Base-by-base conservation (phyloP, 164 flowering plant genomes). In the Aristolochia fimbriata region DNA sequence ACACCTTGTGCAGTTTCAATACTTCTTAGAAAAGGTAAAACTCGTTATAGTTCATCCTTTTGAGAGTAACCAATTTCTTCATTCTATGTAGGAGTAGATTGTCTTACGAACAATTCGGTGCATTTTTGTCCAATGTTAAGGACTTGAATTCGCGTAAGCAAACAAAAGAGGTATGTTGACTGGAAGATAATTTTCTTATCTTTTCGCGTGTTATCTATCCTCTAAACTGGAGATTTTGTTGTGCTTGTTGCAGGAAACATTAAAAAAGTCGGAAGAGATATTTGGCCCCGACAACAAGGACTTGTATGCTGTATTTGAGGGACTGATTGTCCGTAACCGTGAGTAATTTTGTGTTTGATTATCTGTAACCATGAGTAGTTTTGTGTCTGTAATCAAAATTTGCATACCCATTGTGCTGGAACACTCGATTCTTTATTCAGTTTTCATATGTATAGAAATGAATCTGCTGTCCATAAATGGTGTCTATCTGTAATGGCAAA, bases 81-180 rank as follows among this genome's bases (percentile, higher is more conserved):
- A 37, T 33, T 56, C 58, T 15, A 21, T 53, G 16, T 78, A 91
- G 98, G 95, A 81, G 74, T 57, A 87, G 98, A 14, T 72, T 92
- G 70, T 82, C 96, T 5, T 92, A 88, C 52, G 98, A 88, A 79
- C 98, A 88, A 72, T 92, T 92, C 67, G 83, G 87, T 67, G 86
- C 93, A 46, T 92, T 92, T 73, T 70, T 92, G 47, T 84, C 93
- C 58, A 92, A 87, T 76, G 96, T 92, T 14, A 92, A 92, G 82
- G 95, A 92, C 48, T 63, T 92, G 70, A 92, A 92, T 65, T 76
- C 96, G 46, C 96, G 85, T 75, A 92, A 85, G 74, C 91, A 87
- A 74, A 78, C 89, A 21, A 83, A 75, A 77, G 96, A 87, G 87
- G 98, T 84, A 74, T 16, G 22, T 57, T 10, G 19, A 30, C 43